These are phyloP conservation scores for Exophiala sp. DNA, from an alignment of 2,329 filamentous ascomycete species.

Conservation along the genomic window DNA sequence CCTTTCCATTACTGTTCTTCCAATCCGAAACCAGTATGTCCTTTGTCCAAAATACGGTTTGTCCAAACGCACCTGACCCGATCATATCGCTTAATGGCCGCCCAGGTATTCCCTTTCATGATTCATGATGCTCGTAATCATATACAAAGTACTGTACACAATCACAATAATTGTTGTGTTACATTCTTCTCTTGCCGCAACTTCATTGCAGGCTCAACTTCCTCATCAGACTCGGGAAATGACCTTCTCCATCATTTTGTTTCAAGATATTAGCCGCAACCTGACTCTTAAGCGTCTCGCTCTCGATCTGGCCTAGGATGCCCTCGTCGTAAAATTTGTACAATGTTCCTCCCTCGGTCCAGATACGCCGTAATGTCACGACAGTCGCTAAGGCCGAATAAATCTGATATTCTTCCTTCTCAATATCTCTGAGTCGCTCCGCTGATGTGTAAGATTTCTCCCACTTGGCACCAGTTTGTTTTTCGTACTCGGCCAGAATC, in stretches of 20 bases:
- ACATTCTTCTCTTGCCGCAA: neutral
- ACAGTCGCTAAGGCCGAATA: conserved; percentile 51
- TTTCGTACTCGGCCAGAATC: conserved; percentile 65
- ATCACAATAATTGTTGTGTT: neutral
- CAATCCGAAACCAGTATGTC: too few species aligned
- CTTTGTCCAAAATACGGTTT: too few species aligned
- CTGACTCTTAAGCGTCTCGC: conserved; percentile 51
- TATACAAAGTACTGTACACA: neutral
- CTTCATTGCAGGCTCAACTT: conserved; percentile 21
- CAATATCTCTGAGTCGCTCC: conserved; percentile 52
- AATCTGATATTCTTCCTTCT: conserved; percentile 58
- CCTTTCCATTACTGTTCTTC: too few species aligned
- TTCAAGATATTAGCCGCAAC: conserved; percentile 26
- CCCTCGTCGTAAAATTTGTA: conserved; percentile 68
- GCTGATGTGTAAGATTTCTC: conserved; percentile 52
- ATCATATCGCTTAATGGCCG: too few species aligned
- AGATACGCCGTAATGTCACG: conserved; percentile 65
- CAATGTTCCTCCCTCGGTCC: conserved; percentile 68
- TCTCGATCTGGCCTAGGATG: conserved; percentile 51
- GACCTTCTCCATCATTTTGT: conserved; percentile 25
- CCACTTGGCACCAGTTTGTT: conserved; percentile 59
- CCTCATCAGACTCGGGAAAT: conserved; percentile 27
- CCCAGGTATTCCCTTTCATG: too few species aligned
- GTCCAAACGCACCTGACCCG: too few species aligned
- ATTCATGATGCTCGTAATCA: neutral